Base-by-base conservation (phyloP, 1,284 basidiomycete species). In the Laetiporus sulphureus region DNA sequence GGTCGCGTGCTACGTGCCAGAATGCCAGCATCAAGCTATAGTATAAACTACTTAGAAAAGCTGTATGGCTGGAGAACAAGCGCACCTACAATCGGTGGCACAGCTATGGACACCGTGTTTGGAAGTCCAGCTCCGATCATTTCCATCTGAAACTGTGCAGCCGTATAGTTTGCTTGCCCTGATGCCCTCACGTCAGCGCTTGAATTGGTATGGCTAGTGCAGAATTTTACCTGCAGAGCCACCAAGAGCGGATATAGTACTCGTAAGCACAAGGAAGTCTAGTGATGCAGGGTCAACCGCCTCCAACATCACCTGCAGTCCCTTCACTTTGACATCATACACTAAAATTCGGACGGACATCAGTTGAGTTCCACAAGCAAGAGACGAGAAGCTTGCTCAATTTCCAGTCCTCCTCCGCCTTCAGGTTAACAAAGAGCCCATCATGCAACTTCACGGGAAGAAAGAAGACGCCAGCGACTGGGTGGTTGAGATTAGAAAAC, bases 361-460 rank as follows among this genome's bases (percentile, higher is more conserved):
- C 10, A 33, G 8, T 12, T 10, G n/a, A n/a, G 7, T 10, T 10
- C 18, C 13, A 10, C 11, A 16, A 8, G 8, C n/a, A 34, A 31
- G 10, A 10, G 36, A 16, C 16, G 18, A 21, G 10, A 12, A n/a
- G 19, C 16, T 29, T 32, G 29, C 48, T 49, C 50, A 40, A 24
- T 45, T 41, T 41, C 50, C 50, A 52, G 25, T 50, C 43, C 12
- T 48, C 36, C 18, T 40, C 41, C 5, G 46, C 32, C 3, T 21
- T 46, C 24, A 52, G 23, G 32, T 48, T 52, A 16, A 38, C 19
- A 40, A 50, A 50, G 4, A 48, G 35, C 13, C 32, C 19, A 37
- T 53, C 51, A 19, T 49, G 44, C 25, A 53, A 42, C 13, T 32
- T 33, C 12, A 47, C 50, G 32, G 51, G 33, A 15, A 53, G 20